Conservation (phyloP, 2,329 filamentous ascomycete genomes). For the Trichoderma sp. region DNA sequence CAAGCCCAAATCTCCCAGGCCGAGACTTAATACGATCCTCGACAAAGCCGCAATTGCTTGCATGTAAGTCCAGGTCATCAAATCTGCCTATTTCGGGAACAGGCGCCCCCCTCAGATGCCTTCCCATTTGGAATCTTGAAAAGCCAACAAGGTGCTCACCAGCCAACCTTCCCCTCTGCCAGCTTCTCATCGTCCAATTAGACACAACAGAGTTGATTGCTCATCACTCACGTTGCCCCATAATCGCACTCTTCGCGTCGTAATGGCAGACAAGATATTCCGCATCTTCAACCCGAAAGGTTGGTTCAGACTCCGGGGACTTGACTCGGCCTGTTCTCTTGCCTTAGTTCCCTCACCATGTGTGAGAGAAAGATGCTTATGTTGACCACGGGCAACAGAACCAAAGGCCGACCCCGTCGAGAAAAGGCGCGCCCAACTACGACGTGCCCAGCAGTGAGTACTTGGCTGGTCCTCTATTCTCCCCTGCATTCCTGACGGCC, state of each 20-base stretch:
- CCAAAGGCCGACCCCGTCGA: conserved; percentile 35
- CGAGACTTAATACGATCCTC: too few relatives aligned
- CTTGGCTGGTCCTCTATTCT: too few relatives aligned
- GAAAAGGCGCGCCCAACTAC: conserved; percentile 36
- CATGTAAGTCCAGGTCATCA: too few relatives aligned
- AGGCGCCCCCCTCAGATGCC: neutral
- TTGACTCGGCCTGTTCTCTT: neutral
- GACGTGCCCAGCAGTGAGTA: conserved; percentile 37
- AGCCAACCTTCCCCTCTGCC: neutral
- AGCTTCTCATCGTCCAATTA: conserved; percentile 16
- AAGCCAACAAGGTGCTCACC: conserved; percentile 3
- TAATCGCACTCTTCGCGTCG: neutral
- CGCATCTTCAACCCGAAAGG: conserved; percentile 41
- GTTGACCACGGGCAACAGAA: conserved; percentile 27
- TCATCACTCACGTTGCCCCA: neutral
- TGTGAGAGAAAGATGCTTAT: neutral
- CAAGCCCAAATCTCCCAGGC: too few relatives aligned
- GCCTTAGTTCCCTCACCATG: neutral
- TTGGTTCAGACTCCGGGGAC: neutral
- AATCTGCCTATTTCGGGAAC: conserved; percentile 6
- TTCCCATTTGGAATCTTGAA: neutral
- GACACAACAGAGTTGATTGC: neutral
- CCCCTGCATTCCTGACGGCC: neutral
- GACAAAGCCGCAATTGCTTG: neutral
- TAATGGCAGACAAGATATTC: conserved; percentile 36